phyloP scores from a whole-genome alignment of 179 eudicot species.

The Sideroxylon spinosum region DNA sequence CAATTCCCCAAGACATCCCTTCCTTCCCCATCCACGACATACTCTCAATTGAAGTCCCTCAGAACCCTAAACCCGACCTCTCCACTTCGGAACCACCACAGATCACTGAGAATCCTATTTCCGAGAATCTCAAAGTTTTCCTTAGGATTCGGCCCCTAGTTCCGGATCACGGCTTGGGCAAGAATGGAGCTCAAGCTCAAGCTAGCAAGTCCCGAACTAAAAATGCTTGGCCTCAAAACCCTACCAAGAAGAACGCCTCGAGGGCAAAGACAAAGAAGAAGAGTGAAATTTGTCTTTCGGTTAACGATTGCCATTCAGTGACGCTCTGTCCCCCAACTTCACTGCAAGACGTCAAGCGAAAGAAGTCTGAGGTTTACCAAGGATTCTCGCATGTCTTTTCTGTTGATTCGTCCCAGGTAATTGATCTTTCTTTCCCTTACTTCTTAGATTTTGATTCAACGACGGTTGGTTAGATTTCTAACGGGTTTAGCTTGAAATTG shows the following conservation, averaged over 20 bases:
- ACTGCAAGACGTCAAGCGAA: conserved; percentile 35
- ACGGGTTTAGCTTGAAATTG: not conserved
- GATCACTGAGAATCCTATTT: not conserved
- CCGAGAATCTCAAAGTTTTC: conserved; percentile 46
- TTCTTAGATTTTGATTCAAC: not conserved
- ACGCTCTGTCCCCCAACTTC: conserved; percentile 48
- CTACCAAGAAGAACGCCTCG: conserved; percentile 5
- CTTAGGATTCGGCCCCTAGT: conserved; percentile 47
- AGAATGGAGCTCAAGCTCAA: conserved; percentile 11
- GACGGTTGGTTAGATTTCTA: not conserved
- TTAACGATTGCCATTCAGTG: conserved; percentile 52
- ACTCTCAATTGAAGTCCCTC: conserved; percentile 30
- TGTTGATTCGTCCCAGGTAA: conserved; percentile 61
- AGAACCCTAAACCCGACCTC: conserved; percentile 15
- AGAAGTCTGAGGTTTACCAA: conserved; percentile 53
- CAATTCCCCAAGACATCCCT: conserved; percentile 17
- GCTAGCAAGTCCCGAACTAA: conserved; percentile 14
- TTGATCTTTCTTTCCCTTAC: not conserved
- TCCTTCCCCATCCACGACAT: conserved; percentile 45
- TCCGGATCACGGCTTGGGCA: not conserved
- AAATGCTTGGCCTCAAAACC: conserved; percentile 47
- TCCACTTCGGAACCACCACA: not conserved
- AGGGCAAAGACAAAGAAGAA: conserved; percentile 19
- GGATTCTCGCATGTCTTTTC: conserved; percentile 73
- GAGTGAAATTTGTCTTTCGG: conserved; percentile 36